Conservation (phyloP, 1,139 yeast genomes). For the Nakaseomyces uthaithaninus region DNA sequence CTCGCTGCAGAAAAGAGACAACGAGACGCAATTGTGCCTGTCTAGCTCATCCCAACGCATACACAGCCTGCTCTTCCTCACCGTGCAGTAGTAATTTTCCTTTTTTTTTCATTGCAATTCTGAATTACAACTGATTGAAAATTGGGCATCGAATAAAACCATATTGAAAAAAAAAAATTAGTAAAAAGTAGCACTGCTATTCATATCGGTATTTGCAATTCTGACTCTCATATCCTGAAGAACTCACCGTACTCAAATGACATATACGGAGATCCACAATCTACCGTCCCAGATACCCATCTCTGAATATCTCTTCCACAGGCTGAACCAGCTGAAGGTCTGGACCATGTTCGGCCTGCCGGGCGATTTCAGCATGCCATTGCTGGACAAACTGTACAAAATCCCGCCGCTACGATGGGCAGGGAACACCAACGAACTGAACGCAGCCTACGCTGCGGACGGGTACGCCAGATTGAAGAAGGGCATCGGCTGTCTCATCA, state of each 20-base stretch:
- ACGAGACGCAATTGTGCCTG: too few species aligned
- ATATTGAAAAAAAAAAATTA: not conserved
- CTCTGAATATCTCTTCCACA: constrained; percentile 49
- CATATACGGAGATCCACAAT: constrained; percentile 13
- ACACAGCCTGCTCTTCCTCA: too few species aligned
- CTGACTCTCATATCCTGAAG: too few species aligned
- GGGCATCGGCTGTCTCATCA: constrained; percentile 46
- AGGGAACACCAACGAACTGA: constrained; percentile 59
- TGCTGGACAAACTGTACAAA: constrained; percentile 47
- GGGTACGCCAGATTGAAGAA: constrained; percentile 52
- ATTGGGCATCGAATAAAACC: too few species aligned
- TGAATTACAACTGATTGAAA: too few species aligned
- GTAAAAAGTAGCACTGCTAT: too few species aligned
- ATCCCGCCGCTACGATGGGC: constrained; percentile 51
- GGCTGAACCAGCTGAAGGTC: constrained; percentile 46
- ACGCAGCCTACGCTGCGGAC: constrained; percentile 46
- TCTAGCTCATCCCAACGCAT: too few species aligned
- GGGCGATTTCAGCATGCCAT: constrained; percentile 53
- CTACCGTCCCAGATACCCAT: constrained; percentile 33
- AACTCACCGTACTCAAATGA: too few species aligned
- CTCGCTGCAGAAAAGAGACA: too few species aligned
- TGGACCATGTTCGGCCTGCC: constrained; percentile 57
- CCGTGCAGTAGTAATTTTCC: too few species aligned
- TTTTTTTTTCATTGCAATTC: too few species aligned
- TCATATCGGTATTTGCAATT: too few species aligned